These are phyloP conservation scores for Hypoxylon sp. DNA, from an alignment of 2,329 filamentous ascomycete species.

Conservation along the genomic window DNA sequence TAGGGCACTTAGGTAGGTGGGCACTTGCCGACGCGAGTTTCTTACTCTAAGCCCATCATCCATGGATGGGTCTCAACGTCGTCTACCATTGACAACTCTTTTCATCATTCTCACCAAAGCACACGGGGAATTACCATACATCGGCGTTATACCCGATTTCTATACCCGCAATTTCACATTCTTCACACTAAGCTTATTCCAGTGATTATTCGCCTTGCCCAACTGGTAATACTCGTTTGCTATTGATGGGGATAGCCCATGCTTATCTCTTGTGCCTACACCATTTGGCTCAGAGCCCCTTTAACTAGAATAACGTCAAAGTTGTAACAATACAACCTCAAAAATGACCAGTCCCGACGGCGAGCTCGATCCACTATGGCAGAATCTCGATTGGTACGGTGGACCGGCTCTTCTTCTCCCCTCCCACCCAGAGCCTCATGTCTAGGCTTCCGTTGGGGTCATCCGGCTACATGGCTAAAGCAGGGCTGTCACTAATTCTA, in stretches of 20 bases:
- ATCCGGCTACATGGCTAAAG: constrained; percentile 39
- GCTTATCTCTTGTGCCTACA: constrained; percentile 32
- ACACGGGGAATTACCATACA: constrained; percentile 18
- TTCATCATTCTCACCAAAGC: constrained; percentile 18
- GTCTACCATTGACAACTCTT: constrained; percentile 24
- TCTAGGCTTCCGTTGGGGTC: constrained; percentile 31
- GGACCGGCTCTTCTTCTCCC: constrained; percentile 11
- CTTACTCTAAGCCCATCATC: constrained; percentile 16
- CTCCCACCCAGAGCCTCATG: constrained; percentile 29
- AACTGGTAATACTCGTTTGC: constrained; percentile 41
- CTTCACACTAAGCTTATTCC: constrained; percentile 28
- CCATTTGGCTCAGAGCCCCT: constrained; percentile 13
- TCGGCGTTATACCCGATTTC: constrained; percentile 32
- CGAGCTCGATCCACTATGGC: constrained; percentile 76
- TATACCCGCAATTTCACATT: constrained; percentile 21
- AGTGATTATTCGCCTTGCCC: constrained; percentile 27
- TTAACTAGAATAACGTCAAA: constrained; percentile 50
- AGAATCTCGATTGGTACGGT: constrained; percentile 81
- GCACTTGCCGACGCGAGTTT: constrained; percentile 1
- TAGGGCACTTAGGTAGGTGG: background rate
- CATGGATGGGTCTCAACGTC: constrained; percentile 4
- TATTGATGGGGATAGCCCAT: constrained; percentile 40
- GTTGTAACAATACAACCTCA: constrained; percentile 48
- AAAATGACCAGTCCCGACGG: constrained; percentile 61
- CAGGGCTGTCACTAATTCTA: constrained; percentile 52